Conservation (phyloP, 2,329 filamentous ascomycete genomes). For the Parascedosporium putredinis region DNA sequence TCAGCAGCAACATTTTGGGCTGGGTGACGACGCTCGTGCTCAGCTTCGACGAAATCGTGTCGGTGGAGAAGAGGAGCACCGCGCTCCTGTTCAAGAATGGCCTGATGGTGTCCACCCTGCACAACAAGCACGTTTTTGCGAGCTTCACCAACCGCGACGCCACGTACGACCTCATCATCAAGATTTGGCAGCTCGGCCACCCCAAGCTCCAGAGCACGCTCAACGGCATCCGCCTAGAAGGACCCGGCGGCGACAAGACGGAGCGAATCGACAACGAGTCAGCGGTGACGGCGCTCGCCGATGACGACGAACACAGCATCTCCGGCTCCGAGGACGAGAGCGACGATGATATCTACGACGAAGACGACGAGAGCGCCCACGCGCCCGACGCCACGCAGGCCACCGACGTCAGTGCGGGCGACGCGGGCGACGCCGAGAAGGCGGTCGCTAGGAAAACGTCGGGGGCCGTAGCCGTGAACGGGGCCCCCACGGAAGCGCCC, state of each 20-base stretch:
- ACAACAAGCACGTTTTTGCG: slow-evolving; percentile 91
- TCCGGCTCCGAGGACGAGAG: slow-evolving; percentile 51
- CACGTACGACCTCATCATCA: slow-evolving; percentile 93
- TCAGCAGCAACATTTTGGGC: slow-evolving; percentile 96
- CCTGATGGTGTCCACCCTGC: slow-evolving; percentile 89
- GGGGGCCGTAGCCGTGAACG: slow-evolving; percentile 24
- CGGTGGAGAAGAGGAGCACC: slow-evolving; percentile 93
- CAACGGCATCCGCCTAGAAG: slow-evolving; percentile 76
- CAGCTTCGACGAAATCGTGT: slow-evolving; percentile 95
- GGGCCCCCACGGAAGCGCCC: slow-evolving; percentile 3
- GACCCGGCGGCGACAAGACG: slow-evolving; percentile 79
- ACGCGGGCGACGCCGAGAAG: slow-evolving; percentile 51
- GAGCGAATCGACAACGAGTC: slow-evolving; percentile 59
- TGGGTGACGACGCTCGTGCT: slow-evolving; percentile 98
- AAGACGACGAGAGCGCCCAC: slow-evolving; percentile 69
- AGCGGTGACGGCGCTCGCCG: slow-evolving; percentile 30
- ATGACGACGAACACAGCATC: slow-evolving; percentile 32
- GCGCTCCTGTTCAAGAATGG: slow-evolving; percentile 95
- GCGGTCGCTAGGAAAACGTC: slow-evolving; percentile 63
- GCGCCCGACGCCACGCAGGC: slow-evolving; percentile 22
- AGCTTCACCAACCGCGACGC: slow-evolving; percentile 91
- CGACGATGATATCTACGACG: slow-evolving; percentile 64
- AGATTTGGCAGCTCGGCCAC: slow-evolving; percentile 96
- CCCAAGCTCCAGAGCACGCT: slow-evolving; percentile 83
- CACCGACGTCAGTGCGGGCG: slow-evolving; percentile 27